Evolutionary conservation across 345 rosid genomes (phyloP), one percentile per base, ranked within the genome.

Genomic region (Gynandropsis gynandra): DNA sequence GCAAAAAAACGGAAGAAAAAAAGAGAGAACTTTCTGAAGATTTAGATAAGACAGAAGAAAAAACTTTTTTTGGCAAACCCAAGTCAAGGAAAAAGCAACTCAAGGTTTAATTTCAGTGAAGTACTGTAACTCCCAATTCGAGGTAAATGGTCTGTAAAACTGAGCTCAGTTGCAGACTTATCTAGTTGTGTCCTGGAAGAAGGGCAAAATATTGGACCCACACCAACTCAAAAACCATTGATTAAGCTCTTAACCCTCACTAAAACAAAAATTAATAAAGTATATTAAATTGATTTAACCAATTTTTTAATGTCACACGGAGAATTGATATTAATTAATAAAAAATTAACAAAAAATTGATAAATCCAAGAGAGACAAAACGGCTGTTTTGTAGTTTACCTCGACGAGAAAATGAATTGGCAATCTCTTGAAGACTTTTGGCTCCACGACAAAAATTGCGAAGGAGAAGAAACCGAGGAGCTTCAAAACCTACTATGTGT

Each of bases 391-490:
- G 65, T 19, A 51, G 12, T 19, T 36, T 50, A 50, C 41, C 20
- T 4, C 11, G 7, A 31, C 32, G 20, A 13, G 12, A 10, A 35
- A 20, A 4, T 11, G 52, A 50, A 27, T 21, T 16, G 32, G 12
- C 27, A n/a, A 58, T 10, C 11, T 9, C 43, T 54, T 14, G 14
- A 36, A 24, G 29, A 24, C 29, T 5, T 36, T 52, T 10, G 11
- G 24, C 13, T 21, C 24, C 16, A 16, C 12, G 49, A 41, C 19
- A 31, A 59, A 16, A 15, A 17, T 5, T 24, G 29, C 2, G 29
- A 5, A 24, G 43, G 43, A 42, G 50, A 50, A 16, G 50, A 50
- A 59, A 50, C 49, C 64, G 43, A 53, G 44, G 66, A 15, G 58
- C 29, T 24, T 24, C 29, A 24, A 24, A 5, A 24, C 29, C 5